Conservation (phyloP, 2,329 filamentous ascomycete genomes). For the Samsoniella hepiali region DNA sequence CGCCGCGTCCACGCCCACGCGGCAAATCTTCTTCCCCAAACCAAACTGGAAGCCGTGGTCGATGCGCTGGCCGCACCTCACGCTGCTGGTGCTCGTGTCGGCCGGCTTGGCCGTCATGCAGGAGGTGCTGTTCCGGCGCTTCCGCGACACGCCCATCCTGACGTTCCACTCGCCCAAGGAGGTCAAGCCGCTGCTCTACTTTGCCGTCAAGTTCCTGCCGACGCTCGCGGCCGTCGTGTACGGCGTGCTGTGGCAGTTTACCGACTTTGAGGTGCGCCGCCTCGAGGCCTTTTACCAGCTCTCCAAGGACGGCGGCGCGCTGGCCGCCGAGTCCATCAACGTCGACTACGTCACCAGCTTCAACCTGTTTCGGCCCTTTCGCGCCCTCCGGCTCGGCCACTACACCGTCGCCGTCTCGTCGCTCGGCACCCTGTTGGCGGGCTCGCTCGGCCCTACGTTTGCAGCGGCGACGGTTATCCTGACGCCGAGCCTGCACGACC, state of each 20-base stretch:
- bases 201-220: slow-evolving; percentile 61
- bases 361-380: slow-evolving; percentile 61
- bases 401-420: slow-evolving; percentile 68
- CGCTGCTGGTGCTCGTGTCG: slow-evolving; percentile 52
- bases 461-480: slow-evolving; percentile 61
- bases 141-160: slow-evolving; percentile 43
- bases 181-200: slow-evolving; percentile 52
- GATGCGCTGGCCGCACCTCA: slow-evolving; percentile 61
- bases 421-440: slow-evolving; percentile 60
- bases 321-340: slow-evolving; percentile 65
- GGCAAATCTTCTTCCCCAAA: slow-evolving; percentile 57
- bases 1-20: slow-evolving; percentile 24
- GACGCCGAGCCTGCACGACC: slow-evolving; percentile 46
- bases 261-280: slow-evolving; percentile 64
- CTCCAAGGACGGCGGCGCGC: slow-evolving; percentile 56
- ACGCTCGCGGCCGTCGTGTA: slow-evolving; percentile 60
- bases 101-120: slow-evolving; percentile 48
- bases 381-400: slow-evolving; percentile 59
- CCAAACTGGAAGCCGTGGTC: slow-evolving; percentile 65
- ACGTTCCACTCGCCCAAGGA: slow-evolving; percentile 49
- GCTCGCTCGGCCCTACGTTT: slow-evolving; percentile 66
- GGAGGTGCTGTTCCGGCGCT: slow-evolving; percentile 55
- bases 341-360: slow-evolving; percentile 71
- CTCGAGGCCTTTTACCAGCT: slow-evolving; percentile 65
- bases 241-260: slow-evolving; percentile 64